Conservation (phyloP, 179 eudicot species). For the Carnegiea gigantea region DNA sequence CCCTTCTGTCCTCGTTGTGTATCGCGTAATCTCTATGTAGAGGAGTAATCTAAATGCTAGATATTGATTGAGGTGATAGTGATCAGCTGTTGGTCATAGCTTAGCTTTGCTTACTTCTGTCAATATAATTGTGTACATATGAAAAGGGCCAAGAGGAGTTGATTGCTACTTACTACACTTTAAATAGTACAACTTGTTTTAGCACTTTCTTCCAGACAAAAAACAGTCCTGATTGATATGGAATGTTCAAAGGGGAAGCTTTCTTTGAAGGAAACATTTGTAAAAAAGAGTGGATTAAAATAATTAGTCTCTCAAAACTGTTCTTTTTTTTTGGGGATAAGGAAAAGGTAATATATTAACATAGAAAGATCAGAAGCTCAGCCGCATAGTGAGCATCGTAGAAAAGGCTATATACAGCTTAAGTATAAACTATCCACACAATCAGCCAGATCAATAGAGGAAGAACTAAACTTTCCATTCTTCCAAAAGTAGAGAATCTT, state of each 20-base stretch:
- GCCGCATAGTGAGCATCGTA: too few relatives aligned
- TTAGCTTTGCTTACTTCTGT: neutral
- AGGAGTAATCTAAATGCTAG: neutral
- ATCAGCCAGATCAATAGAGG: too few relatives aligned
- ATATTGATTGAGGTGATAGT: constrained; percentile 1
- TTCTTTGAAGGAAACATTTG: neutral
- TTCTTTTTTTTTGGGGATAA: too few relatives aligned
- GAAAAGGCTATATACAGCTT: too few relatives aligned
- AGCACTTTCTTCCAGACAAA: neutral
- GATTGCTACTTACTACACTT: neutral
- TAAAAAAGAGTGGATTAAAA: neutral
- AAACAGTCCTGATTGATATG: neutral
- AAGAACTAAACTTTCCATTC: too few relatives aligned
- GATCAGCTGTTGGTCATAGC: neutral
- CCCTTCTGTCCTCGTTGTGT: neutral
- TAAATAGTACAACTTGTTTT: neutral
- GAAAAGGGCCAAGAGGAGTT: neutral
- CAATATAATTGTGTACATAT: neutral
- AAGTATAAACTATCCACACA: too few relatives aligned
- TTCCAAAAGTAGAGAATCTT: too few relatives aligned
- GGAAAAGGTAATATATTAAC: too few relatives aligned
- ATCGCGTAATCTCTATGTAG: neutral
- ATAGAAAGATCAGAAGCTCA: too few relatives aligned
- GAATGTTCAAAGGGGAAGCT: neutral
- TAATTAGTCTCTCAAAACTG: too few relatives aligned